A percentile compares a stretch with the other conserved stretches of the same genome.
These are phyloP conservation scores for Aegilops longissima DNA, from an alignment of 176 grass and related monocot genomes.

Conservation along the genomic window DNA sequence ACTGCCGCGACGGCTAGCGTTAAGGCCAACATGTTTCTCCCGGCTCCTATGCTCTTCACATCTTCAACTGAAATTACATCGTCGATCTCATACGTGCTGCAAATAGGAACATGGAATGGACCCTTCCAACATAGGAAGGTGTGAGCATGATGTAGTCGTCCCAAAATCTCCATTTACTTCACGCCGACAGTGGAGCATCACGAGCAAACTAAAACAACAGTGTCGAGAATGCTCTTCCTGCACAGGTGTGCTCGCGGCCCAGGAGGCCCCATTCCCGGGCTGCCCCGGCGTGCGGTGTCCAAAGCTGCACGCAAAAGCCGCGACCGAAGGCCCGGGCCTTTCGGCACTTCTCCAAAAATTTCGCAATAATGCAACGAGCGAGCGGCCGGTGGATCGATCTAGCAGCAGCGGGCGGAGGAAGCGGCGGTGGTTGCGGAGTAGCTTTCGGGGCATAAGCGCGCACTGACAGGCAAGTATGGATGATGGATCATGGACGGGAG, in stretches of 20 bases:
- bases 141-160: too few relatives aligned
- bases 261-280: not conserved
- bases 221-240: not conserved
- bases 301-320: not conserved
- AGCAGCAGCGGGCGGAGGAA: not conserved
- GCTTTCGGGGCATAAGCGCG: not conserved
- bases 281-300: not conserved
- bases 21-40: not conserved
- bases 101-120: too few relatives aligned
- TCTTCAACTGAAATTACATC: too few relatives aligned
- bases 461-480: not conserved
- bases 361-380: not conserved
- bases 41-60: not conserved
- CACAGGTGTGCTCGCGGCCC: not conserved
- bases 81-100: too few relatives aligned
- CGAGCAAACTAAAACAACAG: not conserved
- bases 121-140: too few relatives aligned
- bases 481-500: not conserved
- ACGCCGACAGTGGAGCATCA: not conserved
- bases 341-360: not conserved
- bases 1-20: not conserved
- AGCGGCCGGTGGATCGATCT: not conserved
- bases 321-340: constrained; percentile 27
- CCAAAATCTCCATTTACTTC: too few relatives aligned
- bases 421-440: not conserved